A percentile compares a stretch with the other conserved stretches of the same genome.
Evolutionary conservation across 2,329 filamentous ascomycete genomes (phyloP).

Genomic region (Ophiostoma sp.): DNA sequence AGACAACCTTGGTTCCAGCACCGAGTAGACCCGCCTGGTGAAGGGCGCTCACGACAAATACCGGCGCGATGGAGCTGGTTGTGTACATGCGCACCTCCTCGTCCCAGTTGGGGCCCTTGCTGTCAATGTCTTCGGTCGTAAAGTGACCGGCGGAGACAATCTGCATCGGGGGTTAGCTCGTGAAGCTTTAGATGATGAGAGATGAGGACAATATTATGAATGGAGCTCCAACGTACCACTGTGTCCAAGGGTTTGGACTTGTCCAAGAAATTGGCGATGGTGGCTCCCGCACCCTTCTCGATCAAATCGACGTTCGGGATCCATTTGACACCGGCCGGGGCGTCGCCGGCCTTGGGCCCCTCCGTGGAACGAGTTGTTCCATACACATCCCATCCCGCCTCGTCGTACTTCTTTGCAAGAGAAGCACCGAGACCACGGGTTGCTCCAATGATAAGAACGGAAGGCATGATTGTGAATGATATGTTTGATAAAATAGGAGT

Average conservation of each 20-base stretch:
- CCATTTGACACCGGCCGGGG: not conserved
- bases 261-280: not conserved
- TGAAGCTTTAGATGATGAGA: not conserved
- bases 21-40: constrained; percentile 54
- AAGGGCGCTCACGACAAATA: constrained; percentile 66
- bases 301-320: not conserved
- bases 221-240: not conserved
- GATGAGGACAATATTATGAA: not conserved
- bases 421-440: constrained; percentile 11
- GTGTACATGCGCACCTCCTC: constrained; percentile 72
- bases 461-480: not conserved
- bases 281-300: not conserved
- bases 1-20: constrained; percentile 60
- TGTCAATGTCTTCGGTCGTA: constrained; percentile 60
- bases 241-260: not conserved
- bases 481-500: not conserved
- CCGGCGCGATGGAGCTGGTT: constrained; percentile 62
- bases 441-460: not conserved
- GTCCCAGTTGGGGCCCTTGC: constrained; percentile 62
- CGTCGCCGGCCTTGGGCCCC: not conserved
- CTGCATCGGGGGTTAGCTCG: constrained; percentile 38
- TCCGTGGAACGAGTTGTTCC: constrained; percentile 3
- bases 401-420: constrained; percentile 5
- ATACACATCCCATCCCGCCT: not conserved
- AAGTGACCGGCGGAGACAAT: constrained; percentile 72